Percentiles rank a stretch among this genome's conserved stretches.
Conservation (phyloP, 2,329 filamentous ascomycete species). For the Phialophora tarda region DNA sequence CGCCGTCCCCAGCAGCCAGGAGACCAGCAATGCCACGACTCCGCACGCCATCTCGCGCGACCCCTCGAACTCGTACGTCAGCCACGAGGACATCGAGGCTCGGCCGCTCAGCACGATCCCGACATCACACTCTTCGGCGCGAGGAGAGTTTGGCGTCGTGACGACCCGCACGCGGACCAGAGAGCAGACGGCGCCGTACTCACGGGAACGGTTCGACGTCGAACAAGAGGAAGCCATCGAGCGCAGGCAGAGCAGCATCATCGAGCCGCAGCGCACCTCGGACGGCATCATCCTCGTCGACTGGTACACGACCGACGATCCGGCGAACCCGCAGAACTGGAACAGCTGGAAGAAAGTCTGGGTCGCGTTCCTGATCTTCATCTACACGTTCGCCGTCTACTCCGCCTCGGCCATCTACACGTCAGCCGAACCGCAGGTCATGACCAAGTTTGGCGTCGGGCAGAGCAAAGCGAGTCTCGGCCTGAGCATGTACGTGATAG, state of each 20-base stretch:
- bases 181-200: constrained; percentile 39
- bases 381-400: constrained; percentile 49
- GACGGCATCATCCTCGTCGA: constrained; percentile 48
- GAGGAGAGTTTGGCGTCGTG: constrained; percentile 16
- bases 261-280: constrained; percentile 44
- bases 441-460: constrained; percentile 42
- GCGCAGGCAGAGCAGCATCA: constrained; percentile 43
- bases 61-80: background rate
- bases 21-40: constrained; percentile 17
- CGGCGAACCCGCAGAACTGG: constrained; percentile 57
- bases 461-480: constrained; percentile 43
- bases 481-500: constrained; percentile 46
- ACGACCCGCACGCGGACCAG: constrained; percentile 39
- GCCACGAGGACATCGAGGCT: constrained; percentile 24
- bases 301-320: constrained; percentile 58
- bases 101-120: constrained; percentile 22
- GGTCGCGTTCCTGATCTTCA: constrained; percentile 30
- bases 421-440: constrained; percentile 40
- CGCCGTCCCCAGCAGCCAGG: background rate
- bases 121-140: constrained; percentile 27
- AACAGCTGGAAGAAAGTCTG: constrained; percentile 42
- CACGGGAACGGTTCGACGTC: constrained; percentile 42
- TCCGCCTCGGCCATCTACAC: constrained; percentile 45
- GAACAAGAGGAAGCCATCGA: constrained; percentile 42
- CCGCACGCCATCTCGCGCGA: constrained; percentile 9